Evolutionary conservation across 495 filamentous ascomycete species (phyloP), one percentile per base, ranked within the genome.

Genomic region (Wilcoxina mikolae): DNA sequence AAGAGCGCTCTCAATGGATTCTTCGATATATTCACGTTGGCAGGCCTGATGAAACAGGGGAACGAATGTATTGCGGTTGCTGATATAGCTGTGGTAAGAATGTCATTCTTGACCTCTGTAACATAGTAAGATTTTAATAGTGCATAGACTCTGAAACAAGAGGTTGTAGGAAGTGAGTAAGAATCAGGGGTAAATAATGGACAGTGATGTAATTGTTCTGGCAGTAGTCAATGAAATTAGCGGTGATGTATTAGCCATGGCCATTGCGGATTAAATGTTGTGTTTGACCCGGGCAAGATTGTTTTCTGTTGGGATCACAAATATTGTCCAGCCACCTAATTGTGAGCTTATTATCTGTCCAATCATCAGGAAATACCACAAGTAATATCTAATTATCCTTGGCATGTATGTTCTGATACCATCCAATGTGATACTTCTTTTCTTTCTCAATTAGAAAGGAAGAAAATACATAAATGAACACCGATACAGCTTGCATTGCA

Each of bases 201-300:
- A 27, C 4, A 17, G 27, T 51, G 10, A 60, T 60, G 11, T 54
- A 12, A 23, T 60, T 26, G 5, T 31, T 31, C 4, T 50, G 10
- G 12, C 47, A 59, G 18, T 18, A 59, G 24, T 56, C 53, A 24
- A 59, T 42, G 15, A 53, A 60, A 28, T 53, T 26, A 0, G 44
- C 0, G 2, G 24, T 35, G 0, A 54, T 15, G 24, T 60, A 43
- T 18, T 28, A 60, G 5, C 47, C 51, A 29, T 60, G 49, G 0
- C 54, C 24, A 28, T 57, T 33, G 28, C 48, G 45, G 23, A 60
- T 60, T 10, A 60, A 18, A 1, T 53, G 25, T 17, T 43, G 31
- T 3, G n/a, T n/a, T 11, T 15, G 3, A n/a, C 10, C 15, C 7
- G 42, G 12, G 18, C 42, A 45, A 17, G 7, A 17, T n/a, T 5